Percentiles rank a stretch among this genome's conserved stretches.
Evolutionary conservation across 495 filamentous ascomycete genomes (phyloP).

Genomic region (Pseudotulostoma volvatum): DNA sequence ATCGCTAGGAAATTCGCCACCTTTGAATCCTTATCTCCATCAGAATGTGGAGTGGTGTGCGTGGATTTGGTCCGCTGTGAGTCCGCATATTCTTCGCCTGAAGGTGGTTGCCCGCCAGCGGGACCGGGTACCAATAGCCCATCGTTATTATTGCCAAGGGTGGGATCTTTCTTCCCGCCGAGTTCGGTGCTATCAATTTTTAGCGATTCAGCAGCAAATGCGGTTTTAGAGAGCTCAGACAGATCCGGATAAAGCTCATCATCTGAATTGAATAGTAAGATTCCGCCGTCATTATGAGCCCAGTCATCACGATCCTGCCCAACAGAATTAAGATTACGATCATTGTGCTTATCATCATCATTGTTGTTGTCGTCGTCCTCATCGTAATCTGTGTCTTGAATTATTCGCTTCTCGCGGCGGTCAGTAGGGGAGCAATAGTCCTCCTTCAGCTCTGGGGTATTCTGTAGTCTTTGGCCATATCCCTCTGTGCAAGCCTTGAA

Average conservation of each 20-base stretch:
- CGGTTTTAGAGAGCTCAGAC: not conserved
- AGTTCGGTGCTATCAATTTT: too few species aligned
- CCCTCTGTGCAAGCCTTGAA: too few species aligned
- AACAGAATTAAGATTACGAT: not conserved
- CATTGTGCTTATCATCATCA: not conserved
- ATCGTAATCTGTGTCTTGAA: slow-evolving; percentile 34
- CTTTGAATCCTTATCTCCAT: slow-evolving; percentile 8
- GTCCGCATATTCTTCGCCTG: too few species aligned
- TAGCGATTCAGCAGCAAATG: slow-evolving; percentile 1
- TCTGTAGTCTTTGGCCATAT: too few species aligned
- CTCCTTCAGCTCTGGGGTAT: too few species aligned
- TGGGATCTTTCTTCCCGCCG: too few species aligned
- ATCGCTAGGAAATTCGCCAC: slow-evolving; percentile 19
- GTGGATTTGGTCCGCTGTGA: too few species aligned
- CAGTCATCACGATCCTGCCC: slow-evolving; percentile 13
- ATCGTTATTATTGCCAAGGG: too few species aligned
- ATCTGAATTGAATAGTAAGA: slow-evolving; percentile 9
- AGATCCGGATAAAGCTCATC: not conserved
- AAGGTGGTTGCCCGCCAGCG: too few species aligned
- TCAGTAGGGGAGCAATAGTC: too few species aligned
- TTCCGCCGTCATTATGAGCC: slow-evolving; percentile 10
- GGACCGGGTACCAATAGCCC: too few species aligned
- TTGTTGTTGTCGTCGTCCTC: slow-evolving; percentile 9
- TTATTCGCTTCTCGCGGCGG: slow-evolving; percentile 9
- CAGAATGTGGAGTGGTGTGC: too few species aligned